Evolutionary conservation across 2,329 filamentous ascomycete genomes (phyloP).

Genomic region (Fusarium lyarnte): DNA sequence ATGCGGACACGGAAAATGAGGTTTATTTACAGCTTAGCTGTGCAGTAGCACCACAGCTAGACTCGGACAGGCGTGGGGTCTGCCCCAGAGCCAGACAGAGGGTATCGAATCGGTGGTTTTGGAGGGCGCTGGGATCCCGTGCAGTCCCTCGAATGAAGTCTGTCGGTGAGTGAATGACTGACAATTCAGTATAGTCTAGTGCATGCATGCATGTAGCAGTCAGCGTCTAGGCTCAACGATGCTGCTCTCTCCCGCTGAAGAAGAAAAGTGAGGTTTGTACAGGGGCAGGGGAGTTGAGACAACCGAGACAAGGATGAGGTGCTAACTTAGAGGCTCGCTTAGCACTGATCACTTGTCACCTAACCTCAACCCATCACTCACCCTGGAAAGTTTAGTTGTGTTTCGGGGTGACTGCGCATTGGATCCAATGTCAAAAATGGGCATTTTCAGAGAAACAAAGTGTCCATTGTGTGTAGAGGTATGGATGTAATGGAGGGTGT

Average conservation of each 20-base stretch:
- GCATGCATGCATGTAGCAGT: background rate
- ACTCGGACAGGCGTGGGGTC: slow-evolving; percentile 21
- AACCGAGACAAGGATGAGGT: slow-evolving; percentile 4
- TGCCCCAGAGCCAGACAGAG: slow-evolving; percentile 35
- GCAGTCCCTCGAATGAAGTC: background rate
- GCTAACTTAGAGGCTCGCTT: slow-evolving; percentile 19
- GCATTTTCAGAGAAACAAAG: slow-evolving; percentile 19
- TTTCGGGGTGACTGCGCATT: slow-evolving; percentile 3
- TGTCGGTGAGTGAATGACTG: slow-evolving; percentile 14
- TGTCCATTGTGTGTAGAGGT: background rate
- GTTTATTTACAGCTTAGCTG: background rate
- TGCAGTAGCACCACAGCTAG: slow-evolving; percentile 17
- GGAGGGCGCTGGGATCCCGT: background rate
- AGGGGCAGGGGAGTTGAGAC: slow-evolving; percentile 3
- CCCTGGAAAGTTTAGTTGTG: slow-evolving; percentile 6
- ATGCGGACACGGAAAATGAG: slow-evolving; percentile 1
- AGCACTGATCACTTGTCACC: slow-evolving; percentile 31
- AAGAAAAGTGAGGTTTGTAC: slow-evolving; percentile 4
- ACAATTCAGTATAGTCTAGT: background rate
- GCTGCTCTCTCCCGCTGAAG: slow-evolving; percentile 18
- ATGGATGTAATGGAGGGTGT: background rate
- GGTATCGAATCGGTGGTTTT: slow-evolving; percentile 39
- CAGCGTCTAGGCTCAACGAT: background rate
- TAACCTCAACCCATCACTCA: slow-evolving; percentile 7
- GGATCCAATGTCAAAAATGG: slow-evolving; percentile 2